Evolutionary conservation across 2,329 filamentous ascomycete species (phyloP), one percentile per base, ranked within the genome.

Genomic region (Fonsecaea multimorphosa): DNA sequence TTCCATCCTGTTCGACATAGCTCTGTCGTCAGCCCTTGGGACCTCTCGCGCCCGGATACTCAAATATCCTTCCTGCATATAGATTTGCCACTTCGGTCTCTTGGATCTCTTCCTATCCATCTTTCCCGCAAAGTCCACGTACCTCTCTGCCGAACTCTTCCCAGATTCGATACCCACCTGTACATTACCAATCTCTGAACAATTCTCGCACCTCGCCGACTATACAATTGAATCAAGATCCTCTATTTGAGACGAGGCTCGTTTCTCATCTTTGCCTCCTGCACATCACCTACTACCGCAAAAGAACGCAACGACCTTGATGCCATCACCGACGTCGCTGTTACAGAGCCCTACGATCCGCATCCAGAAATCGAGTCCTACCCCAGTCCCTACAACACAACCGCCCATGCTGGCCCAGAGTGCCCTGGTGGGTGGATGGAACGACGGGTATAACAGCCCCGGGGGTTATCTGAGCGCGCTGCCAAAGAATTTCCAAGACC

Each of bases 401-500:
- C 61, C 68, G 61, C 49, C 68, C 61, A 70, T 71, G 68, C 63
- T 70, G 27, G 64, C 70, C 22, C 68, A 70, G 57, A 66, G 64
- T 60, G 52, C 69, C 9, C 58, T 69, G 53, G 68, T 66, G 40
- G 69, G 71, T 59, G 69, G 68, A 62, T 67, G 69, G 66, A 66
- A 70, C 65, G 69, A 70, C 64, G 66, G 57, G 29, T 68, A 69
- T 49, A 63, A 65, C 27, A 54, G 36, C 51, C 51, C 60, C 22
- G 61, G 58, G 36, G 65, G 46, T 27, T 72, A 64, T 59, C 44
- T 72, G 61, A 72, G 69, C 55, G 71, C 70, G 6, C 54, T 71
- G 54, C 71, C 69, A 32, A 68, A 68, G 53, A 71, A 62, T 36
- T 72, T 72, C 32, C 68, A 71, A 62, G 68, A 71, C 24, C 65